phyloP scores from a whole-genome alignment of 495 filamentous ascomycete genomes.

The Hapsidospora chrysogenum region DNA sequence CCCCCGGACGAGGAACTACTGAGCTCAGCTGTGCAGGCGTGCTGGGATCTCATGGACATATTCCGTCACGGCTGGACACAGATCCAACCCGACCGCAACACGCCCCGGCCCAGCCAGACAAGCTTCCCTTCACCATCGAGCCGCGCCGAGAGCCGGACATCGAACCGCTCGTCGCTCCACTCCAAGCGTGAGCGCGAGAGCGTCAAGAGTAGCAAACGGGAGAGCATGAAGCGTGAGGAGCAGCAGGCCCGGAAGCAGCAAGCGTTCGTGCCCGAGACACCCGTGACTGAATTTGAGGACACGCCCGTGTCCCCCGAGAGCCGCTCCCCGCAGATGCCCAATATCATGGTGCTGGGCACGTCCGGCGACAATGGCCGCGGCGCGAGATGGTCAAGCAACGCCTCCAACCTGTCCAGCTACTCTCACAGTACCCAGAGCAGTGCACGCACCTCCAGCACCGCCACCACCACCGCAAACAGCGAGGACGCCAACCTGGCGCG shows the following conservation, averaged over 20 bases:
- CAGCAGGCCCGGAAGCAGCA: slow-evolving; percentile 13
- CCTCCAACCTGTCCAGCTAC: slow-evolving; percentile 56
- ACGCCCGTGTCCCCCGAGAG: slow-evolving; percentile 58
- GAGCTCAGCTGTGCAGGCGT: slow-evolving; percentile 75
- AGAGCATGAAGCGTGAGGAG: slow-evolving; percentile 4
- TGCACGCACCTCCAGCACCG: slow-evolving; percentile 54
- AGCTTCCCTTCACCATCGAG: slow-evolving; percentile 30
- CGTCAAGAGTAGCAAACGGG: slow-evolving; percentile 21
- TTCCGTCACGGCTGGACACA: slow-evolving; percentile 90
- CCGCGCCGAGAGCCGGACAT: slow-evolving; percentile 12
- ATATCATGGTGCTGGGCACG: slow-evolving; percentile 73
- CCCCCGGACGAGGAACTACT: slow-evolving; percentile 65
- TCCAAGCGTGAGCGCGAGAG: slow-evolving; percentile 22
- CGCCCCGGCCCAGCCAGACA: slow-evolving; percentile 67
- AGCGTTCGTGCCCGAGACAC: slow-evolving; percentile 56
- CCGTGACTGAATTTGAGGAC: slow-evolving; percentile 87
- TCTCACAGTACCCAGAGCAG: slow-evolving; percentile 59
- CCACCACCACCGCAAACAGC: slow-evolving; percentile 42
- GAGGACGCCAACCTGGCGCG: slow-evolving; percentile 62
- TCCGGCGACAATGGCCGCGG: slow-evolving; percentile 22
- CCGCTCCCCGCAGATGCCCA: slow-evolving; percentile 53
- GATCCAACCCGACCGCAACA: slow-evolving; percentile 69
- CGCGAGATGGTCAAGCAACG: slow-evolving; percentile 56
- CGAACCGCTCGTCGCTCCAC: slow-evolving; percentile 23
- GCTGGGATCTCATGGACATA: slow-evolving; percentile 89